Percentiles rank a stretch among this genome's conserved stretches.
These are phyloP conservation scores for Psilocybe tampanensis DNA, from an alignment of 768 basidiomycete species.

Conservation along the genomic window DNA sequence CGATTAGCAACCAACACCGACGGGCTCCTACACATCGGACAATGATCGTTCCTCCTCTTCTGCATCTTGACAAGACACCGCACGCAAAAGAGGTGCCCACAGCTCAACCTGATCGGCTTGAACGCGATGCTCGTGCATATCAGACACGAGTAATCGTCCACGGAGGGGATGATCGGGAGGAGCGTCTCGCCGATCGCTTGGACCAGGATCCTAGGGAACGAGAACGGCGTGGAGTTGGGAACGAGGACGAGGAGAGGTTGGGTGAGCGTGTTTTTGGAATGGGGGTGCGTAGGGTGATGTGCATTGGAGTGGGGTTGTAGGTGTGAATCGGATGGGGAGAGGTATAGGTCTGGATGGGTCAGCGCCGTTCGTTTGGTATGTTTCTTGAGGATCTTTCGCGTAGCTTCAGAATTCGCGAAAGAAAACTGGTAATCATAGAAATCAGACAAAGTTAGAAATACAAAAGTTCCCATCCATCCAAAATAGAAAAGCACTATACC, in stretches of 20 bases:
- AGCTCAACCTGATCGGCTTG: slow-evolving; percentile 84
- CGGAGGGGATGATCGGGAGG: slow-evolving; percentile 75
- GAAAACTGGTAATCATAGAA: slow-evolving; percentile 56
- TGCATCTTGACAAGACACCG: slow-evolving; percentile 92
- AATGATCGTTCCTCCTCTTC: slow-evolving; percentile 70
- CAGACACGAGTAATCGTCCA: slow-evolving; percentile 85
- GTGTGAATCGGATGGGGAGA: neutral
- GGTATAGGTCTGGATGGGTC: slow-evolving; percentile 50
- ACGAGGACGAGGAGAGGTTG: slow-evolving; percentile 20
- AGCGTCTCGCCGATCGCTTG: slow-evolving; percentile 83
- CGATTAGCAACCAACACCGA: too few species aligned
- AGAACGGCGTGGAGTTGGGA: slow-evolving; percentile 19
- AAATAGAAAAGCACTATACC: slow-evolving; percentile 36
- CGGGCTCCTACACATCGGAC: slow-evolving; percentile 83
- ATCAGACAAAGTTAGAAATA: neutral
- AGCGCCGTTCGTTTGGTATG: slow-evolving; percentile 89
- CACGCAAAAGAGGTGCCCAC: slow-evolving; percentile 80
- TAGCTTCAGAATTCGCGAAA: slow-evolving; percentile 83
- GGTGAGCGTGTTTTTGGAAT: slow-evolving; percentile 11
- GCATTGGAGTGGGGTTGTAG: too few species aligned
- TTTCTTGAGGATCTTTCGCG: slow-evolving; percentile 93
- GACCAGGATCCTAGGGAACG: slow-evolving; percentile 54
- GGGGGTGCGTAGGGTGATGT: slow-evolving; percentile 15
- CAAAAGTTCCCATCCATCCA: neutral
- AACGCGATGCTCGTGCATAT: slow-evolving; percentile 92